A percentile compares a stretch with the other conserved stretches of the same genome.
phyloP scores from a whole-genome alignment of 345 rosid species.

The Pseudoturritis turrita region DNA sequence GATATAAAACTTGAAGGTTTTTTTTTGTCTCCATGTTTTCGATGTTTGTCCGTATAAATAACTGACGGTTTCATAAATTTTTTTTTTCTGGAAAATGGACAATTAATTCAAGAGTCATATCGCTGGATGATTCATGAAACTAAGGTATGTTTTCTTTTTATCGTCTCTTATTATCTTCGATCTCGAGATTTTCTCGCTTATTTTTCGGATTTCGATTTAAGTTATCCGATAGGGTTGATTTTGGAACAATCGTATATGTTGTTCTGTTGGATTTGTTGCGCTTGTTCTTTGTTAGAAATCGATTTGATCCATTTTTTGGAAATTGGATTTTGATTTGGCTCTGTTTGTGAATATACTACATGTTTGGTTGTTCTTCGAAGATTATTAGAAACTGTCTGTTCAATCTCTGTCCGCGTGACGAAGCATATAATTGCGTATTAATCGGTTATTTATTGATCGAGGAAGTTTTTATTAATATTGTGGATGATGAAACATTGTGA shows the following conservation, averaged over 20 bases:
- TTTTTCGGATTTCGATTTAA: neutral
- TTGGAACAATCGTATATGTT: neutral
- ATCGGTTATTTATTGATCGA: neutral
- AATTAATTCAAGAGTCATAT: neutral
- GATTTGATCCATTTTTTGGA: neutral
- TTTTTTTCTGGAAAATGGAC: neutral
- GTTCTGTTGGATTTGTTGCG: neutral
- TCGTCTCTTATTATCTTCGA: neutral
- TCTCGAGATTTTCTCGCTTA: conserved; percentile 13
- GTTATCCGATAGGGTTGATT: neutral
- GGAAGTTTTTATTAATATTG: neutral
- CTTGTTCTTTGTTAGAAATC: neutral
- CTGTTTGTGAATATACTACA: neutral
- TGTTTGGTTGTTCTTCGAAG: neutral
- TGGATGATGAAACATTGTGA: neutral
- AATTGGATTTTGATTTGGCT: neutral
- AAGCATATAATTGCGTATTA: neutral
- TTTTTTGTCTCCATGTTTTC: neutral
- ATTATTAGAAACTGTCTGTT: too few relatives aligned
- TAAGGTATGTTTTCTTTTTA: neutral
- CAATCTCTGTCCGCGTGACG: neutral
- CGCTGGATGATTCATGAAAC: conserved; percentile 1
- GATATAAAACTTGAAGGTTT: too few relatives aligned
- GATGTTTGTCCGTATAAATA: conserved; percentile 1
- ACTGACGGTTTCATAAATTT: neutral